phyloP scores from a whole-genome alignment of 352 stramenopile species.

The Pythium brachiatum region DNA sequence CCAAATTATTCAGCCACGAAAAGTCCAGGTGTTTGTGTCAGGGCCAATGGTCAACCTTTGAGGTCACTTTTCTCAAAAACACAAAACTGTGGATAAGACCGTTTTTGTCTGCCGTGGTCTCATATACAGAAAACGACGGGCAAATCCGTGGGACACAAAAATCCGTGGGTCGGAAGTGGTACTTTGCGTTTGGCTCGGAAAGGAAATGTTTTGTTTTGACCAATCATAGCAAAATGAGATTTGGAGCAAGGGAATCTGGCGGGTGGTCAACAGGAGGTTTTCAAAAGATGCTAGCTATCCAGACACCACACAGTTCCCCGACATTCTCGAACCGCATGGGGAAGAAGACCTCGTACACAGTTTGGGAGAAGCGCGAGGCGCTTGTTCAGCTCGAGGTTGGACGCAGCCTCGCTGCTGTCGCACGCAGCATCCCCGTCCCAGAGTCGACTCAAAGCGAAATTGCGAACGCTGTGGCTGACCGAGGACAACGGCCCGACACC shows the following conservation, averaged over 20 bases:
- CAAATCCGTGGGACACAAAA: slow-evolving; percentile 7
- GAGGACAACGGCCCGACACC: slow-evolving; percentile 1
- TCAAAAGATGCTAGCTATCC: not conserved
- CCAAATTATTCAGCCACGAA: no score
- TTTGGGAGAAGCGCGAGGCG: slow-evolving; percentile 3
- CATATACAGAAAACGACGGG: slow-evolving; percentile 6
- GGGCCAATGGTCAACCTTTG: no score
- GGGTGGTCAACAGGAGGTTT: not conserved
- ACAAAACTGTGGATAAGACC: no score
- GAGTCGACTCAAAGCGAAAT: not conserved
- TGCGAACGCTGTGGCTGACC: not conserved
- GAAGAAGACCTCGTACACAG: not conserved
- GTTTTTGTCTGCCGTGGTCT: no score
- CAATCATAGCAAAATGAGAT: not conserved
- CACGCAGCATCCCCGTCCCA: not conserved
- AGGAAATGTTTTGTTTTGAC: not conserved
- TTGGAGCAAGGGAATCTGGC: not conserved
- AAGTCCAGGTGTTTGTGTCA: no score
- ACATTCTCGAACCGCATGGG: not conserved
- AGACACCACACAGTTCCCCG: not conserved
- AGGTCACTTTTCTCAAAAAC: no score
- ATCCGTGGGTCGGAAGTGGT: not conserved
- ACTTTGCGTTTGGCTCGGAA: slow-evolving; percentile 4
- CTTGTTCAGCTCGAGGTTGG: not conserved
- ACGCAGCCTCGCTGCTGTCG: not conserved